phyloP scores from a whole-genome alignment of 1,284 basidiomycete genomes.

The Nidula niveotomentosa region DNA sequence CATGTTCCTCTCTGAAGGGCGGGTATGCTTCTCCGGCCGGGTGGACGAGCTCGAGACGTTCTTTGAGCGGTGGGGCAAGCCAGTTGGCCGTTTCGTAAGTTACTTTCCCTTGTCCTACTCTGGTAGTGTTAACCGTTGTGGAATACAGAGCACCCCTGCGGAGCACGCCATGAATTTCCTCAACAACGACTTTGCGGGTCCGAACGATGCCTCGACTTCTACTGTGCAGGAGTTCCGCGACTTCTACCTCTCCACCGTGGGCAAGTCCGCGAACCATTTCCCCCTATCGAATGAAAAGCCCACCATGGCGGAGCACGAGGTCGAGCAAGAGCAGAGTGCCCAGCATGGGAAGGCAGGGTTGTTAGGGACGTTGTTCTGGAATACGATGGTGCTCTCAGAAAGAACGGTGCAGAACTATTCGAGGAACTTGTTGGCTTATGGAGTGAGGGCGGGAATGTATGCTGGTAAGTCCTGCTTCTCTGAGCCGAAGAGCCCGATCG shows the following conservation, averaged over 20 bases:
- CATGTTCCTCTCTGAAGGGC: constrained; percentile 52
- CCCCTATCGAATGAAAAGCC: not conserved
- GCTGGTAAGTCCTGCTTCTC: constrained; percentile 27
- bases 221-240: constrained; percentile 26
- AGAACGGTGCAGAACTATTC: constrained; percentile 33
- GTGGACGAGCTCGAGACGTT: constrained; percentile 37
- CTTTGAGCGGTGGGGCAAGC: constrained; percentile 33
- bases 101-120: not conserved
- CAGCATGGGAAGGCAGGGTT: constrained; percentile 22
- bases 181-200: constrained; percentile 42
- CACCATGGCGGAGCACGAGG: not conserved
- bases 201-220: constrained; percentile 6
- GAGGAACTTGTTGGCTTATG: constrained; percentile 60
- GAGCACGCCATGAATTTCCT: constrained; percentile 43
- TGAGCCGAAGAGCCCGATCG: not conserved
- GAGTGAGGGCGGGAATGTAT: constrained; percentile 63
- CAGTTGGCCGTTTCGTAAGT: constrained; percentile 34
- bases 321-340: not conserved
- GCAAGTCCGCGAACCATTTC: not conserved
- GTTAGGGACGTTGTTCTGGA: constrained; percentile 30
- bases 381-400: constrained; percentile 33
- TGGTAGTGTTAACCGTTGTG: not conserved
- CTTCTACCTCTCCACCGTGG: constrained; percentile 27
- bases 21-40: constrained; percentile 42
- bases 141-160: constrained; percentile 29